Conservation (phyloP, 1,284 basidiomycete genomes). For the Moniliophthora roreri region DNA sequence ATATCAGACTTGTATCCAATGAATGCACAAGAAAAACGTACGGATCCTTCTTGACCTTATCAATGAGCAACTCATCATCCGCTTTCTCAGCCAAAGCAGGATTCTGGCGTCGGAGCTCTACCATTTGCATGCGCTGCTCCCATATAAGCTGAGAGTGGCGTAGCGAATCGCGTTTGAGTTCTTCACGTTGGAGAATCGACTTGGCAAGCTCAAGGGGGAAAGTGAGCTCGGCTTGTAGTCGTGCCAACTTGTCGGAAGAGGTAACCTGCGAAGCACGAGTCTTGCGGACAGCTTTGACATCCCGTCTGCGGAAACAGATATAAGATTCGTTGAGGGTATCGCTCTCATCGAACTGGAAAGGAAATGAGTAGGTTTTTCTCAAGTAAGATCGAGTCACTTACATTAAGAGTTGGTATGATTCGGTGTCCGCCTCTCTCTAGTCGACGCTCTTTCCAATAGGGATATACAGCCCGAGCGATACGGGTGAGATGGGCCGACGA, state of each 20-base stretch:
- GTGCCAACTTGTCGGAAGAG: slow-evolving; percentile 84
- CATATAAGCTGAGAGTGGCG: slow-evolving; percentile 69
- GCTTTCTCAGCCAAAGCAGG: slow-evolving; percentile 66
- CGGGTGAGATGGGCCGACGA: slow-evolving; percentile 53
- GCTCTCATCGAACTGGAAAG: slow-evolving; percentile 80
- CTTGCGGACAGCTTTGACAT: slow-evolving; percentile 93
- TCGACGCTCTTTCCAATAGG: slow-evolving; percentile 81
- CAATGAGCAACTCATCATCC: slow-evolving; percentile 82
- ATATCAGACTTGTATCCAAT: no score
- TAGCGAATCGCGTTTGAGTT: slow-evolving; percentile 65
- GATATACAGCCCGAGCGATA: slow-evolving; percentile 71
- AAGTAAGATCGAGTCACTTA: slow-evolving; percentile 33
- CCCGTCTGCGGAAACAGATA: slow-evolving; percentile 95
- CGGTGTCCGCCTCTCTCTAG: slow-evolving; percentile 73
- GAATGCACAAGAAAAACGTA: background rate
- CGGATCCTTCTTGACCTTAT: slow-evolving; percentile 71
- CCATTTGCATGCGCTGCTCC: slow-evolving; percentile 75
- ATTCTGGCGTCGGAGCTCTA: slow-evolving; percentile 80
- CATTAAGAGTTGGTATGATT: slow-evolving; percentile 81
- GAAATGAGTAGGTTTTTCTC: background rate
- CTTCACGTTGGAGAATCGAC: slow-evolving; percentile 72
- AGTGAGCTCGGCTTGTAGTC: slow-evolving; percentile 77
- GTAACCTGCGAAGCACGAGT: slow-evolving; percentile 89
- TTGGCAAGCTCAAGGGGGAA: slow-evolving; percentile 75
- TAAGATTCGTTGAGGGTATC: slow-evolving; percentile 93